These are phyloP conservation scores for Coccomyxa sp. DNA, from an alignment of 139 green algal species.

Conservation along the genomic window DNA sequence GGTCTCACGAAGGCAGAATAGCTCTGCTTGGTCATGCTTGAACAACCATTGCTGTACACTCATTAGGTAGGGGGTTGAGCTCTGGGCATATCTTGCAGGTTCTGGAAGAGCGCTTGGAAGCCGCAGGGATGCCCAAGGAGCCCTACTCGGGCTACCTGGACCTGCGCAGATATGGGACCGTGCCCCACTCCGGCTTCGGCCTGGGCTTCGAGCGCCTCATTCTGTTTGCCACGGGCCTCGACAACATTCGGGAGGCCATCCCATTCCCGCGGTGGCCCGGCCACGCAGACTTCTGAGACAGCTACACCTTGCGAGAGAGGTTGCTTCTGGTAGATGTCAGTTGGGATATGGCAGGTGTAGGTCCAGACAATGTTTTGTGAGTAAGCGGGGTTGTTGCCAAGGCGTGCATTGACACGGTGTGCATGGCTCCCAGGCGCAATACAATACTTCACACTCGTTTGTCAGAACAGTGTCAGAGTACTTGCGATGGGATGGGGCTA, in stretches of 20 bases:
- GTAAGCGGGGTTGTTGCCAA: too few species aligned
- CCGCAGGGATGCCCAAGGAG: conserved; percentile 69
- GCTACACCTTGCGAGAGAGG: neutral
- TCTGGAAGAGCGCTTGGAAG: conserved; percentile 62
- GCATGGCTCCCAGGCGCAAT: too few species aligned
- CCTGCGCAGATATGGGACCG: conserved; percentile 86
- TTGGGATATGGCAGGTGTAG: too few species aligned
- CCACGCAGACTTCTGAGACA: conserved; percentile 66
- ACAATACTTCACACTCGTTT: too few species aligned
- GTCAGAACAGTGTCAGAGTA: too few species aligned
- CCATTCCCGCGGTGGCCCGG: conserved; percentile 97
- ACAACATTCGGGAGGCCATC: conserved; percentile 99
- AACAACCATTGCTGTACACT: neutral
- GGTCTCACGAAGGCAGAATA: conserved; percentile 10
- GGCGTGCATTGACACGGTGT: too few species aligned
- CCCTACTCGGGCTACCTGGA: conserved; percentile 94
- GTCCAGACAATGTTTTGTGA: too few species aligned
- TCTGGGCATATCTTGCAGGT: conserved; percentile 24
- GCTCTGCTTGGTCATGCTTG: neutral
- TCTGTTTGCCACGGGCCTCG: conserved; percentile 96
- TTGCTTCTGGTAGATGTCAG: too few species aligned
- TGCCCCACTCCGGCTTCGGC: conserved; percentile 94
- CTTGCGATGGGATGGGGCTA: too few species aligned
- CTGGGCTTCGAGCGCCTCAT: conserved; percentile 98
- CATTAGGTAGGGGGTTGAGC: neutral